Evolutionary conservation across 148 eudicot genomes (phyloP), one percentile per base, ranked within the genome.

Genomic region (Vaccinium darrowii): DNA sequence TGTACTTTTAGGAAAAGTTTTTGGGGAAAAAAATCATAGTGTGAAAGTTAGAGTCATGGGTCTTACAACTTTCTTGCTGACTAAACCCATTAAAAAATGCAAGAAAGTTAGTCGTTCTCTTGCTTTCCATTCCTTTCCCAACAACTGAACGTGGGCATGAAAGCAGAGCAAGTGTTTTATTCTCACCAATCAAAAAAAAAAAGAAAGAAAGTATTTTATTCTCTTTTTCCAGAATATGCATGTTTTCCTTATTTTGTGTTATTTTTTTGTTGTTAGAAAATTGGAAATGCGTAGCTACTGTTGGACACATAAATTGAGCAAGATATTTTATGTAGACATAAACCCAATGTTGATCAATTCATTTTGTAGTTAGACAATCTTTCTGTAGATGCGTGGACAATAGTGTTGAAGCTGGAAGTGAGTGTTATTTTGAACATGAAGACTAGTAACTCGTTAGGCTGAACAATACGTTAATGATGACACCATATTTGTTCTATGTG

Each of bases 401-500:
- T 39, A 21, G 67, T 74, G 18, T 54, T 33, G 57, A 30, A 75
- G 47, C 43, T 54, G 54, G 57, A 74, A 56, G 72, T 23, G 33
- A 23, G 52, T 43, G 18, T 8, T 75, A 77, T 50, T 11, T 76
- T 77, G 52, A 21, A 77, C 27, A 0, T 77, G 80, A 47, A 43
- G 19, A 65, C n/a, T 65, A 65, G 15, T 76, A 77, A 6, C 80
- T n/a, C 2, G 53, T 51, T 13, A 50, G 25, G 30, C 13, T 77
- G 71, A 9, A 76, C 52, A 21, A 8, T 77, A 54, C 4, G 54
- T 77, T 76, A 71, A 73, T 49, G 16, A 27, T 33, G 4, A 19
- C 51, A 36, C 50, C 39, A 56, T 62, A 21, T 67, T 57, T 63
- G 86, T 57, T 86, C 52, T 72, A 4, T 65, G 65, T 76, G 84